Evolutionary conservation across 768 basidiomycete species (phyloP).

Genomic region (Phaeotremella fagi): DNA sequence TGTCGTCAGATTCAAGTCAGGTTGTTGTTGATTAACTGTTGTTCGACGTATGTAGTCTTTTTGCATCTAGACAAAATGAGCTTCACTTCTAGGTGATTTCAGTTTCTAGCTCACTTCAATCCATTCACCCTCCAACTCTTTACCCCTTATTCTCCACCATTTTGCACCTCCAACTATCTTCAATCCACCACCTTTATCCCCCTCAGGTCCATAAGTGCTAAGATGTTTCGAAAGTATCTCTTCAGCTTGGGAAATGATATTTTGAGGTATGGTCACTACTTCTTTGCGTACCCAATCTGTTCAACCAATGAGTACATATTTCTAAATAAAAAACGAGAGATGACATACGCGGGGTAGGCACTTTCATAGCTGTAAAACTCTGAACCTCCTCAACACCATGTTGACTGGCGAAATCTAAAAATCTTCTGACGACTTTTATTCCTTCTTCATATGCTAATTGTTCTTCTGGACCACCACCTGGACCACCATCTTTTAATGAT

Average conservation of each 20-base stretch:
- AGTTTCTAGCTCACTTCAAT: conserved; percentile 40
- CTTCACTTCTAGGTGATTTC: neutral
- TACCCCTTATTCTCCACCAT: conserved; percentile 48
- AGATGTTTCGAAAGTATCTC: conserved; percentile 41
- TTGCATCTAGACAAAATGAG: conserved; percentile 37
- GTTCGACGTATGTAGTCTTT: conserved; percentile 43
- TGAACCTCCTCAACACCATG: conserved; percentile 49
- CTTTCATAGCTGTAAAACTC: conserved; percentile 44
- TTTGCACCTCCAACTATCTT: conserved; percentile 44
- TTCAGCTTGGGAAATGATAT: conserved; percentile 35
- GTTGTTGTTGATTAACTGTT: neutral
- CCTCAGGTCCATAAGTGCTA: conserved; percentile 35
- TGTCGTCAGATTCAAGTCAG: neutral
- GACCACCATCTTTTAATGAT: conserved; percentile 30
- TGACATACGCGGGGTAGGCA: conserved; percentile 39
- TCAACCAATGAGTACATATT: neutral
- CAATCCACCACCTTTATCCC: conserved; percentile 25
- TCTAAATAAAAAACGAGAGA: neutral
- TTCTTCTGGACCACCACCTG: conserved; percentile 31
- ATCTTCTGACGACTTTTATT: conserved; percentile 44
- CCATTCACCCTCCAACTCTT: conserved; percentile 48
- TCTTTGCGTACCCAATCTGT: conserved; percentile 44
- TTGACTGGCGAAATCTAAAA: conserved; percentile 45
- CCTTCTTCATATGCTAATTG: conserved; percentile 48
- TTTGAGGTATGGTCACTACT: conserved; percentile 39